phyloP scores from a whole-genome alignment of 371 early-diverging fungal species.

The Haplosporangium sp. region DNA sequence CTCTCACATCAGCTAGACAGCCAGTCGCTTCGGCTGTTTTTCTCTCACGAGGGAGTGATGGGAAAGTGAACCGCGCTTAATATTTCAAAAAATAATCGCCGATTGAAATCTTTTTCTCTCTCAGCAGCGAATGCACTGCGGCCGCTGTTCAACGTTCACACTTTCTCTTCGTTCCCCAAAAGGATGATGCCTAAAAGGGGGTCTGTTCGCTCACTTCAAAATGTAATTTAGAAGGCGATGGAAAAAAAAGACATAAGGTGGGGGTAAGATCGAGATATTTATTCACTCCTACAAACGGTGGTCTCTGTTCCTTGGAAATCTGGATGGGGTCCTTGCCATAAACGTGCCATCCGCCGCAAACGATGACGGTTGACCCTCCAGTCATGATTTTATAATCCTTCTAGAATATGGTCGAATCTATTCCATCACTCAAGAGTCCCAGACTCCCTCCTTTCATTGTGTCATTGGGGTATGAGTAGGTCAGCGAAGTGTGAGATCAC shows the following conservation, averaged over 20 bases:
- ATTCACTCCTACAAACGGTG: too few species aligned
- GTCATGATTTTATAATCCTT: slow-evolving; percentile 14
- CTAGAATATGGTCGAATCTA: slow-evolving; percentile 14
- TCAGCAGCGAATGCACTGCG: slow-evolving; percentile 11
- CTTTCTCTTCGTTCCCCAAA: background rate
- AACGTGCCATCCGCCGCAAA: background rate
- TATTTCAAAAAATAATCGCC: background rate
- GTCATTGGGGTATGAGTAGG: too few species aligned
- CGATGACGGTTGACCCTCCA: background rate
- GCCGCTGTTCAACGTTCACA: slow-evolving; percentile 2
- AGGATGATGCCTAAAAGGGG: slow-evolving; percentile 17
- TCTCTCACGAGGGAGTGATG: too few species aligned
- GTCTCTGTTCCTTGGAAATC: too few species aligned
- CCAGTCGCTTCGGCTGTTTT: too few species aligned
- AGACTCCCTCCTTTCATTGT: too few species aligned
- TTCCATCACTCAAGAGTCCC: too few species aligned
- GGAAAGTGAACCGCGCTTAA: background rate
- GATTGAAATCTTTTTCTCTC: background rate
- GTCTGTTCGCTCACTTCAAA: slow-evolving; percentile 5
- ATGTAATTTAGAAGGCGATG: slow-evolving; percentile 4
- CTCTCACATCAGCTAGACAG: too few species aligned
- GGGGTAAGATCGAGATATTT: too few species aligned
- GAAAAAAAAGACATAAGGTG: background rate
- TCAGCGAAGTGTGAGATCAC: too few species aligned
- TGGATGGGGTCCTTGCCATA: background rate